Evolutionary conservation across 2,329 filamentous ascomycete genomes (phyloP), one percentile per base, ranked within the genome.

Genomic region (Epichloe aotearoae): DNA sequence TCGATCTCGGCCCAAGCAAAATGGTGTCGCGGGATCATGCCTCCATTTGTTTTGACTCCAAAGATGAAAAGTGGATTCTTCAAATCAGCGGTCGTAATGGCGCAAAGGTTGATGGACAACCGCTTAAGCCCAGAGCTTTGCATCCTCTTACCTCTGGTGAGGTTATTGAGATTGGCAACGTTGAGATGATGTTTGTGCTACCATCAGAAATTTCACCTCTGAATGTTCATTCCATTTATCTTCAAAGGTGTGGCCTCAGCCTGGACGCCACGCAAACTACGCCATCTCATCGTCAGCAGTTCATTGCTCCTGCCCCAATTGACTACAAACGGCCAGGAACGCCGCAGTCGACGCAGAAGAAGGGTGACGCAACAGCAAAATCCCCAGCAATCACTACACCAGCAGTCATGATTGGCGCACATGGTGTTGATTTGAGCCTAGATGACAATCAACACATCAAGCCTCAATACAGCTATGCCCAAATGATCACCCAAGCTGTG

Each of bases 141-240:
- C 77, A 80, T 36, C 71, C 79, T 33, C 75, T 98, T 26, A 80
- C 81, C 41, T 95, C 90, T 60, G 93, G 93, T 52, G 84, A 91
- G 64, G 88, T 97, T 42, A 83, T 98, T 52, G 89, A 95, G 62
- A 87, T 97, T 62, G 86, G 85, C 59, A 87, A 87, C 49, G 86
- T 93, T 1, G 91, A 98, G 71, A 98, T 98, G 93, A 91, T 97
- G 75, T 98, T 98, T 67, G 88, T 96, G 46, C 79, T 95, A n/a
- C 91, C 93, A 0, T 81, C 80, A 23, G 83, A 86, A 57, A 74
- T 80, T 44, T 73, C 72, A 51, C 78, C 80, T 23, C 74, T 89
- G 26, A 74, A 78, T 45, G 82, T 94, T 53, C 79, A 86, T 61
- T 76, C 76, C 20, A 78, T 71, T 59, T 89, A 85, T 62, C 76